Evolutionary conservation across 768 basidiomycete genomes (phyloP).

Genomic region (Suillus lakei): DNA sequence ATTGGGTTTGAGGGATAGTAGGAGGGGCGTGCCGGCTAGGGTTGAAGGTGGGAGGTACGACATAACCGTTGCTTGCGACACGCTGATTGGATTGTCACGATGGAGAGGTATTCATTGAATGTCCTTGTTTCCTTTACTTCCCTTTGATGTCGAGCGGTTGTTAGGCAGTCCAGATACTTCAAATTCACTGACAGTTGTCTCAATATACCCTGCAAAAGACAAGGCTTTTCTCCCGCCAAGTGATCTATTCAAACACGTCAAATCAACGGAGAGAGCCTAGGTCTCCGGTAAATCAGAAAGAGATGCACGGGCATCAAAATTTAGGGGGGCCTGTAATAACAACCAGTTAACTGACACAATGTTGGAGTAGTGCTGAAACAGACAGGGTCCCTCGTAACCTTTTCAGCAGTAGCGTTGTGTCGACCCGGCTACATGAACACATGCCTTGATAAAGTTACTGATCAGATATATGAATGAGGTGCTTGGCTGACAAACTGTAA

Average conservation of each 20-base stretch:
- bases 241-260: not conserved
- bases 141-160: not conserved
- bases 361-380: not conserved
- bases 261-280: not conserved
- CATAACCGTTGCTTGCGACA: constrained; percentile 2
- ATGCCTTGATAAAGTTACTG: not conserved
- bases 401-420: not conserved
- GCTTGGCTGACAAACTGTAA: not conserved
- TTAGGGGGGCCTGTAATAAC: not conserved
- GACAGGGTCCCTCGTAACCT: not conserved
- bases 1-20: not conserved
- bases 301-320: not conserved
- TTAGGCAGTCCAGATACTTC: not conserved
- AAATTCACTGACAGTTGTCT: not conserved
- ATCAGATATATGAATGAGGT: not conserved
- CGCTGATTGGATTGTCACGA: constrained; percentile 1
- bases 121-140: not conserved
- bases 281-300: not conserved
- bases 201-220: not conserved
- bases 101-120: constrained; percentile 3
- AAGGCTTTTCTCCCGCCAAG: not conserved
- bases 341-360: not conserved
- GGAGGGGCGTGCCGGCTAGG: not conserved
- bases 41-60: not conserved
- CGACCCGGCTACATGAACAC: not conserved